Base-by-base conservation (phyloP, 257 asterid species). In the Solanum piurae region DNA sequence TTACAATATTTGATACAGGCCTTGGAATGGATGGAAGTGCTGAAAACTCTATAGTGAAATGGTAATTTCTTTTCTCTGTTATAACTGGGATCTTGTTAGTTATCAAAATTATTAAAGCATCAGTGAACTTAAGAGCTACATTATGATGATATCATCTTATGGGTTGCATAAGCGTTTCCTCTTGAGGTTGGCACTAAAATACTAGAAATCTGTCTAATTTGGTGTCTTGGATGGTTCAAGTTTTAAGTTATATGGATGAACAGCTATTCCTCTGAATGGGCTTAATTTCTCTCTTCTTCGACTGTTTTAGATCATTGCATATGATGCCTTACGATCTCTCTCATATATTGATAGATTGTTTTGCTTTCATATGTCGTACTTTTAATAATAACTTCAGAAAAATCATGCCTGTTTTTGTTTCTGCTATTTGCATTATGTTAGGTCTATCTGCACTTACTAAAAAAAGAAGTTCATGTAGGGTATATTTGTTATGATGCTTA, bases 21-120 rank as follows among this genome's bases (percentile, higher is more conserved):
- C 94, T 95, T 12, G 98, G 98, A 88, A 94, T 95, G 98, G 98
- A 95, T 86, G 98, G 96, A 18, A 89, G 93, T 40, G 90, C 87
- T 68, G 96, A 92, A 49, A 92, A 94, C 83, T 89, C 92, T 3
- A 88, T 95, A 76, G 96, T 88, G 9, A 92, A 94, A 75, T 95
- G 98, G 98, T 95, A 91, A 6, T 91, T 87, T 69, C 36, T 71
- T 64, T 29, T 64, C 79, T 18, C 71, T 25, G 42, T 69, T 20
- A 83, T 79, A 80, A 34, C 36, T 88, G 75, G 72, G 27, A 58
- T 13, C 29, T 49, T 82, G 29, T 31, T 4, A 9, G 69, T 29
- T 27, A 49, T 52, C 86, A 29, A 25, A 82, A 31, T 82, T 9
- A 27, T 37, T 29, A 18, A 29, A 52, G 31, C 69, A 52, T 29